Evolutionary conservation across 345 rosid genomes (phyloP), one percentile per base, ranked within the genome.

Genomic region (Hibiscus mutabilis): DNA sequence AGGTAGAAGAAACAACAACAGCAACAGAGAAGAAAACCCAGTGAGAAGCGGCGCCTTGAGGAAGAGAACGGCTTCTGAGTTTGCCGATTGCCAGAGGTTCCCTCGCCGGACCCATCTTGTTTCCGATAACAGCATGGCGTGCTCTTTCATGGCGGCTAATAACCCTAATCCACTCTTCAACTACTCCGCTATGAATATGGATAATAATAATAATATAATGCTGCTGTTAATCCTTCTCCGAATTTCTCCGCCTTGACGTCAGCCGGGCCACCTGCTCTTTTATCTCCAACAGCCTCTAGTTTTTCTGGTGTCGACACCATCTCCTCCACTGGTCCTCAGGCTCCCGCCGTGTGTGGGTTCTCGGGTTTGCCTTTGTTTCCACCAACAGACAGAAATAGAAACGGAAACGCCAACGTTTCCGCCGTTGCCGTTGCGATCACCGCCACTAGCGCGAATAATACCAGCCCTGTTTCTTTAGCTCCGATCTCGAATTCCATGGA

Each of bases 281-380:
- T 79, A 76, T 79, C 85, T 73, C 61, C 82, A 58, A 58, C 84
- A 42, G 56, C 72, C 6, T 25, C 79, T 66, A 77, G 53, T 80
- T 72, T 77, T 44, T 69, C 78, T 64, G 62, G 77, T 60, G 60
- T 63, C 79, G 77, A 75, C 66, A 63, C n/a, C 46, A 49, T 44
- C 18, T 60, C 22, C 4, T 19, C 75, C 25, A 70, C 25, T 42
- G 35, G 74, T 19, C 64, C 73, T 37, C 81, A 63, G 72, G 47
- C 80, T 35, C 93, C 97, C 13, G 92, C 93, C 8, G 88, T 95
- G 11, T 95, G 97, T 75, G 96, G 90, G 68, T 92, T 92, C 78
- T 95, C 97, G 9, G 97, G 97, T 33, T 80, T 95, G 11, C 99
- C 99, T 3, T 81, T 95, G 76, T 95, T 95, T 55, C 94, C 93